phyloP scores from a whole-genome alignment of 2,329 filamentous ascomycete genomes.

The Setomelanomma holmii region DNA sequence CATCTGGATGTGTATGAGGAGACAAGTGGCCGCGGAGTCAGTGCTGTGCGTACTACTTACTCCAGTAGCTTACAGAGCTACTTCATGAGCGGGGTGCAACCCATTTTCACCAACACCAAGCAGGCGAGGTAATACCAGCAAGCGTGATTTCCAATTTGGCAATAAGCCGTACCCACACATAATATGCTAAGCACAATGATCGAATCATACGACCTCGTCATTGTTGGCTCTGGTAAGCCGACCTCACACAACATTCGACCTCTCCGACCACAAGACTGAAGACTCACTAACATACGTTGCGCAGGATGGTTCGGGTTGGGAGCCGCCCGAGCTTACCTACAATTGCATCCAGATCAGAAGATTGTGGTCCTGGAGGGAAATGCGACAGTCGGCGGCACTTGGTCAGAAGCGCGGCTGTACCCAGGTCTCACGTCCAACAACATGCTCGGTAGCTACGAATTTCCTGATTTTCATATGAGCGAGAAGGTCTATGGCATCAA shows the following conservation, averaged over 20 bases:
- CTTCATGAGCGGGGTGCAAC: background rate
- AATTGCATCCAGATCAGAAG: slow-evolving; percentile 47
- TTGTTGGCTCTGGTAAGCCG: slow-evolving; percentile 21
- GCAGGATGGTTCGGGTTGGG: slow-evolving; percentile 27
- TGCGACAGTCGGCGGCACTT: slow-evolving; percentile 48
- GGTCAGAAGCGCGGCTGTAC: slow-evolving; percentile 48
- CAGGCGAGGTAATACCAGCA: too few species aligned
- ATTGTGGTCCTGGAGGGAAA: slow-evolving; percentile 52
- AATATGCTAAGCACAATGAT: background rate
- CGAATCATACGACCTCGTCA: slow-evolving; percentile 12
- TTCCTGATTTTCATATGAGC: slow-evolving; percentile 39
- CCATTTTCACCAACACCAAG: too few species aligned
- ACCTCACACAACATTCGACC: background rate
- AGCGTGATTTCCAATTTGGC: too few species aligned
- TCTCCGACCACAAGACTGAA: too few species aligned
- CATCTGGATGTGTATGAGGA: too few species aligned
- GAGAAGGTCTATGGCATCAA: slow-evolving; percentile 41
- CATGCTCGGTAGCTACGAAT: slow-evolving; percentile 47
- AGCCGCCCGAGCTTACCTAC: slow-evolving; percentile 56
- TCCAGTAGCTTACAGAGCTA: too few species aligned
- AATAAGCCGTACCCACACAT: too few species aligned
- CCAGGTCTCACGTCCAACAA: slow-evolving; percentile 52
- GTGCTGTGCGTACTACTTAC: too few species aligned
- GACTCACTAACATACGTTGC: too few species aligned
- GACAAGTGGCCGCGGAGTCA: too few species aligned